Conservation (phyloP, 345 rosid genomes). For the Cardamine resedifolia region DNA sequence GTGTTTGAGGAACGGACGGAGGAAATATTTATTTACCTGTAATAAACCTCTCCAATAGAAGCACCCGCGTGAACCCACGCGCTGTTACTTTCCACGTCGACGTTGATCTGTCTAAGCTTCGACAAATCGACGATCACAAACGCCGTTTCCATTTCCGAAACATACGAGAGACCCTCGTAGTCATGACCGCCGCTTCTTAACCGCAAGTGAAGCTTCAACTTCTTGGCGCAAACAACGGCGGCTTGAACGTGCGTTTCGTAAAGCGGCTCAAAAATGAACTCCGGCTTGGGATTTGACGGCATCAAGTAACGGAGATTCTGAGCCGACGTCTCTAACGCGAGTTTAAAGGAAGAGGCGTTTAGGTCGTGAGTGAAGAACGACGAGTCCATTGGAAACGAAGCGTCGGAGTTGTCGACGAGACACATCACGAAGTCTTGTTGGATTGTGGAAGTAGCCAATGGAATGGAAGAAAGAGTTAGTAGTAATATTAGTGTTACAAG, state of each 20-base stretch:
- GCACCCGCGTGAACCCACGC: conserved; percentile 86
- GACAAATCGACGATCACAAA: conserved; percentile 59
- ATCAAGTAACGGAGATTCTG: conserved; percentile 57
- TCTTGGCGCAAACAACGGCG: conserved; percentile 58
- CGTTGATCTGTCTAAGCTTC: conserved; percentile 52
- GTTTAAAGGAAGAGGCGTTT: conserved; percentile 44
- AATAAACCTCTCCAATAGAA: conserved; percentile 59
- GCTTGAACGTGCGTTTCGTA: conserved; percentile 66
- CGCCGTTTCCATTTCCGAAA: conserved; percentile 51
- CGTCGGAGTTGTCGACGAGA: conserved; percentile 42
- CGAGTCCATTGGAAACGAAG: conserved; percentile 35
- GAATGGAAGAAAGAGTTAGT: conserved; percentile 7
- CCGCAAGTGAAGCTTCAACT: conserved; percentile 51
- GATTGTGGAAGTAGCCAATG: conserved; percentile 29
- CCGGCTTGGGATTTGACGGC: conserved; percentile 58
- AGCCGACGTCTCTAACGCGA: conserved; percentile 45
- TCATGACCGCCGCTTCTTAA: conserved; percentile 78
- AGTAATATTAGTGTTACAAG: conserved; percentile 10
- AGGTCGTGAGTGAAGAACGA: conserved; percentile 43
- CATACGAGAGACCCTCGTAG: conserved; percentile 69
- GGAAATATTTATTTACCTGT: conserved; percentile 32
- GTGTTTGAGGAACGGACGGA: too few relatives aligned
- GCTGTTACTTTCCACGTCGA: conserved; percentile 45
- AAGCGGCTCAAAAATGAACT: conserved; percentile 58
- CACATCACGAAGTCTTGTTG: conserved; percentile 54